Percentiles rank a stretch among this genome's conserved stretches.
Evolutionary conservation across 495 filamentous ascomycete genomes (phyloP).

Genomic region (Parathielavia hyrcaniae): DNA sequence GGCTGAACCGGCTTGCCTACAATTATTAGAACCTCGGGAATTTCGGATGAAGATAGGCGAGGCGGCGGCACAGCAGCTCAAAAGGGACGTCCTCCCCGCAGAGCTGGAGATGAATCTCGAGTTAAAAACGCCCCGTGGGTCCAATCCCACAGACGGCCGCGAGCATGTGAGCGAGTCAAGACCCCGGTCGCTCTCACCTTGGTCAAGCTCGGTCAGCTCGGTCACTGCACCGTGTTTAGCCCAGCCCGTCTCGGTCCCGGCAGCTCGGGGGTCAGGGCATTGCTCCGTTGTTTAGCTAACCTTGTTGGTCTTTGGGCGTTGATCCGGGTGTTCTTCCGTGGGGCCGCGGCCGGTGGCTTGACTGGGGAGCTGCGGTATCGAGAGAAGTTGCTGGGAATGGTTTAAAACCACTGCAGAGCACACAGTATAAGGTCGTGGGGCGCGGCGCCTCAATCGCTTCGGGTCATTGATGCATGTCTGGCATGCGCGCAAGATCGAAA

Average conservation of each 20-base stretch:
- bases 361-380: not conserved
- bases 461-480: not conserved
- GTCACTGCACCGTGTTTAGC: not conserved
- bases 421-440: not conserved
- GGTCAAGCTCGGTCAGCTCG: not conserved
- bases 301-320: not conserved
- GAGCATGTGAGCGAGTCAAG: constrained; percentile 4
- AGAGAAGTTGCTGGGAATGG: not conserved
- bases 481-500: not conserved
- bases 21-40: too few species aligned
- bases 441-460: not conserved
- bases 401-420: not conserved
- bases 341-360: not conserved
- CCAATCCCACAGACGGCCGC: not conserved
- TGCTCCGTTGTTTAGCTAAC: not conserved
- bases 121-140: constrained; percentile 1
- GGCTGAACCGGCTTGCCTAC: not conserved
- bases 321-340: not conserved
- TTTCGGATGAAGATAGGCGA: not conserved
- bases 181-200: not conserved
- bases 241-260: not conserved
- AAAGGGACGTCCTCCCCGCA: not conserved
- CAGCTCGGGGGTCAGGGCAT: too few species aligned
- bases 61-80: not conserved
- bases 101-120: not conserved